These are phyloP conservation scores for Entophlyctis luteolus DNA, from an alignment of 192 early-diverging fungal species.

Conservation along the genomic window DNA sequence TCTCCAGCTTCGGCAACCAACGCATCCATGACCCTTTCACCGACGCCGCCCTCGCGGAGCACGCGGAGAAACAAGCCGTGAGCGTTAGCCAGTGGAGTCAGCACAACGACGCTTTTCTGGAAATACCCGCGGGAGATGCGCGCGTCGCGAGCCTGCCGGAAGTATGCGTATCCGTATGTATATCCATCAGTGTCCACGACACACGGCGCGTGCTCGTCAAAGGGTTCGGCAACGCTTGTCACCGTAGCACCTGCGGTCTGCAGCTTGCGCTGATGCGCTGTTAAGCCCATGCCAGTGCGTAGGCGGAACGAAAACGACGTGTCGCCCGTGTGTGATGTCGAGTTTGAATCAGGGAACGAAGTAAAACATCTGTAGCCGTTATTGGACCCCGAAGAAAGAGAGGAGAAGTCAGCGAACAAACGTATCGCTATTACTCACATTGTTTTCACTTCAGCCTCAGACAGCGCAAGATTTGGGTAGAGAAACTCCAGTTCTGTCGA, in stretches of 20 bases:
- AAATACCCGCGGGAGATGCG: slow-evolving; percentile 85
- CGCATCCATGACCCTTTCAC: slow-evolving; percentile 77
- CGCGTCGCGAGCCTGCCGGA: slow-evolving; percentile 84
- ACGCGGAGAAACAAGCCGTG: slow-evolving; percentile 80
- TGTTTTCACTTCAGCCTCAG: slow-evolving; percentile 45
- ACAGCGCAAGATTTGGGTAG: slow-evolving; percentile 45
- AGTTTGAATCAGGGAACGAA: slow-evolving; percentile 58
- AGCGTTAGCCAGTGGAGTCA: slow-evolving; percentile 83
- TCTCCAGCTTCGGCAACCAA: slow-evolving; percentile 12
- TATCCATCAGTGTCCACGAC: slow-evolving; percentile 50
- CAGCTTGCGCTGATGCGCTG: not conserved
- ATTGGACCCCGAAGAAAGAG: too few species aligned
- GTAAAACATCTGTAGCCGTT: slow-evolving; percentile 50
- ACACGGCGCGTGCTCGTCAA: slow-evolving; percentile 15
- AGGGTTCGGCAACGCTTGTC: not conserved
- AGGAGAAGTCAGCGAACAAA: too few species aligned
- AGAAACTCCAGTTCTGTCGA: slow-evolving; percentile 45
- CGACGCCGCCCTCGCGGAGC: slow-evolving; percentile 56
- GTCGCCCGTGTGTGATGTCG: slow-evolving; percentile 46
- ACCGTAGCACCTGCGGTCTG: not conserved
- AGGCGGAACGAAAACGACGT: slow-evolving; percentile 49
- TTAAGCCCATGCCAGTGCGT: slow-evolving; percentile 28
- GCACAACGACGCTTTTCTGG: slow-evolving; percentile 82
- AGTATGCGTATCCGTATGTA: slow-evolving; percentile 89
- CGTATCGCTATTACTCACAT: slow-evolving; percentile 38